Conservation (phyloP, 768 basidiomycete genomes). For the Suillus subluteus region DNA sequence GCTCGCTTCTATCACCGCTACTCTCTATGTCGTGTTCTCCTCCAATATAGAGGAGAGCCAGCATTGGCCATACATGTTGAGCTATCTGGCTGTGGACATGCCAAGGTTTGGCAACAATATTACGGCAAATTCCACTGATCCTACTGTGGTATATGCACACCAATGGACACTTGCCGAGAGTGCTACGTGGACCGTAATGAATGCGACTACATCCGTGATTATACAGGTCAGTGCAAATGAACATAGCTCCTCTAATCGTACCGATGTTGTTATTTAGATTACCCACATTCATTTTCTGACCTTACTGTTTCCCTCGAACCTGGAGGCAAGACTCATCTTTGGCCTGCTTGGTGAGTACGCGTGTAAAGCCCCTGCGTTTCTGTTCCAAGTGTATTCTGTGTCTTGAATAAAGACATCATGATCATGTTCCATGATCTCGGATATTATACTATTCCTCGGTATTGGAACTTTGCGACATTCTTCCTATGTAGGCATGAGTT, state of each 20-base stretch:
- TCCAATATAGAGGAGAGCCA: constrained; percentile 63
- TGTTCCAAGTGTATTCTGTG: background rate
- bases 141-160: constrained; percentile 27
- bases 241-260: background rate
- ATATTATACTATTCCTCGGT: background rate
- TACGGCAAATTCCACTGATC: constrained; percentile 21
- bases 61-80: constrained; percentile 94
- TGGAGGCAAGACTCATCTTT: constrained; percentile 88
- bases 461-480: background rate
- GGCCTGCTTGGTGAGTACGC: constrained; percentile 69
- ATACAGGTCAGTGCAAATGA: constrained; percentile 67
- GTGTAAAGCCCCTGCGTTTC: background rate
- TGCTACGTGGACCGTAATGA: constrained; percentile 86
- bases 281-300: constrained; percentile 99
- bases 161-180: constrained; percentile 67
- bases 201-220: constrained; percentile 79
- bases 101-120: constrained; percentile 35
- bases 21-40: constrained; percentile 73
- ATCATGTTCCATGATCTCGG: constrained; percentile 3
- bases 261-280: constrained; percentile 51
- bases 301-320: constrained; percentile 86
- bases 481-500: background rate
- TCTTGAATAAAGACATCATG: background rate
- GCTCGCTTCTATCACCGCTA: constrained; percentile 76
- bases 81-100: constrained; percentile 83